Evolutionary conservation across 148 eudicot genomes (phyloP).

Genomic region (Tetragonia tetragonoides): DNA sequence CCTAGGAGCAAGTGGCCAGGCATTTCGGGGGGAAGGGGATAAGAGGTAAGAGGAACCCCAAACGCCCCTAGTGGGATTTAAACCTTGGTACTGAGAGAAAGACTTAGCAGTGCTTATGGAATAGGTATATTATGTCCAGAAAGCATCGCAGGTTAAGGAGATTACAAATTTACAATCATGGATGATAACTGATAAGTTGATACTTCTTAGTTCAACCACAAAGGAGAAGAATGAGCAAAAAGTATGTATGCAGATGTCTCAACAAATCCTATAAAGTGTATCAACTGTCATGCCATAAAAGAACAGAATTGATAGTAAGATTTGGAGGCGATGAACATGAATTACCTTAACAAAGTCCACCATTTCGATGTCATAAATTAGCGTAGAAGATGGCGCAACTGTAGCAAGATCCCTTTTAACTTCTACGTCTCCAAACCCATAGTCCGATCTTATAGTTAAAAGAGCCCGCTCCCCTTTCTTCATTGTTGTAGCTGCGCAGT

Average conservation of each 20-base stretch:
- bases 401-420: conserved; percentile 42
- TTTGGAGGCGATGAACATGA: too few relatives aligned
- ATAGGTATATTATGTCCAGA: neutral
- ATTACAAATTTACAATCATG: neutral
- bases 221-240: neutral
- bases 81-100: too few relatives aligned
- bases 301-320: neutral
- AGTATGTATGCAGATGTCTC: neutral
- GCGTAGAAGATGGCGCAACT: conserved; percentile 50
- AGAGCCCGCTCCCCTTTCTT: conserved; percentile 54
- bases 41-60: too few relatives aligned
- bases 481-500: conserved; percentile 62
- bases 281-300: neutral
- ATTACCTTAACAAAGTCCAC: conserved; percentile 55
- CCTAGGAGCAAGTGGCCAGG: too few relatives aligned
- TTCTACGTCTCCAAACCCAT: conserved; percentile 53
- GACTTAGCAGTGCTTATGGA: neutral
- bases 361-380: conserved; percentile 60
- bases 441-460: conserved; percentile 49
- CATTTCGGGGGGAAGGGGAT: too few relatives aligned
- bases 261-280: neutral
- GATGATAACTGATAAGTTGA: too few relatives aligned
- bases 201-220: neutral
- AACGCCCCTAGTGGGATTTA: too few relatives aligned
- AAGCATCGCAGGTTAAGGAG: neutral